Evolutionary conservation across 2,329 filamentous ascomycete species (phyloP), one percentile per base, ranked within the genome.

Genomic region (Colletotrichum truncatum): DNA sequence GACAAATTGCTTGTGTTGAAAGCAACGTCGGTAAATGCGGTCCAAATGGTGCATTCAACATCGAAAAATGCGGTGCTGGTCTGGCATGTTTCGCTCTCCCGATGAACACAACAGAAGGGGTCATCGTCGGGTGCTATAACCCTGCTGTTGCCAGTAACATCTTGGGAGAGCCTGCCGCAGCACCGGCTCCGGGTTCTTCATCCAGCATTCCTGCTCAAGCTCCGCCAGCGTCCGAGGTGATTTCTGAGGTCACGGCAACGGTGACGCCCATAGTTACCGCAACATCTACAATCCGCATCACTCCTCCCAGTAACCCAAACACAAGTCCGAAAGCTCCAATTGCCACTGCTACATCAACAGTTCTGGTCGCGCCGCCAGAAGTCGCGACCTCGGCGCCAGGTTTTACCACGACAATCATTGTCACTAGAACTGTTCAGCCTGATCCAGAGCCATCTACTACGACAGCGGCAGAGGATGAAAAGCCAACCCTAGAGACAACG

Each of bases 11-110:
- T 4, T 89, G 87, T 57, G 81, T 89, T 45, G 72, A 77, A 12
- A 83, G 85, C 21, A 78, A 81, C 52, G 70, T 84, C 4, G 85
- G 78, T n/a, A 72, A 72, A 12, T 90, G 87, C 70, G 73, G 74
- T 26, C 59, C 68, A 21, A 64, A 67, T 10, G 81, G 82, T 16
- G 71, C 69, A 0, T 89, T 84, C 69, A 70, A 74, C 4, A 78
- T 87, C 16, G 71, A 69, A 0, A 66, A 73, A 9, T 82, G 82
- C 39, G 76, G 74, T 28, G 52, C 68, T 1, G 76, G 74, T 9
- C 73, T 74, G 46, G 73, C 76, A 49, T 89, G 87, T 73, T 84
- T 81, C 51, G 87, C 85, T 2, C 73, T 89, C 66, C 87, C 87
- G 0, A 82, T 87, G 78, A 81, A 79, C 36, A 81, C 74, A 10